Conservation (phyloP, 2,329 filamentous ascomycete species). For the Tolypocladium capitatum region DNA sequence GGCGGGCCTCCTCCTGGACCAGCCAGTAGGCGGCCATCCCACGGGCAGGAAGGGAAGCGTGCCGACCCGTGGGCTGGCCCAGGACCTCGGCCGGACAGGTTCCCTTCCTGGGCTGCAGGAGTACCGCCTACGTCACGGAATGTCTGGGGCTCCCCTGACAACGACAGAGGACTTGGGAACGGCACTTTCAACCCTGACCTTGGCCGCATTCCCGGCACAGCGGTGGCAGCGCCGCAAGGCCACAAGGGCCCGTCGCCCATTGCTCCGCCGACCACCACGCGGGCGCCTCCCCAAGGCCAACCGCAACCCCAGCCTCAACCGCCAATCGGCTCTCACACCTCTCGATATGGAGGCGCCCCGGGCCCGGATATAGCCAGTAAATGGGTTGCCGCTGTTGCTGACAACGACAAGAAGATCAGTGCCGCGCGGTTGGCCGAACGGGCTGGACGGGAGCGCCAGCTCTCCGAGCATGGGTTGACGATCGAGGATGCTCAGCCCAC, state of each 20-base stretch:
- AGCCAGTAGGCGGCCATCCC: conserved; percentile 15
- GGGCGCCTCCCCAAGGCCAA: conserved; percentile 13
- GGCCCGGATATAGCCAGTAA: conserved; percentile 23
- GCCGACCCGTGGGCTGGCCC: conserved; percentile 24
- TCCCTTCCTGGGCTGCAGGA: conserved; percentile 34
- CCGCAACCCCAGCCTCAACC: conserved; percentile 13
- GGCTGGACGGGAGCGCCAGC: conserved; percentile 28
- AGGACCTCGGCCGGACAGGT: conserved; percentile 31
- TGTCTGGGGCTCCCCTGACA: conserved; percentile 64
- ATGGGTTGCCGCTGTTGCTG: conserved; percentile 29
- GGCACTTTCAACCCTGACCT: conserved; percentile 60
- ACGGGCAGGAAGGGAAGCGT: conserved; percentile 19
- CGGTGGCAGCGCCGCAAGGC: conserved; percentile 17
- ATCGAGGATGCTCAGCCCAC: conserved; percentile 30
- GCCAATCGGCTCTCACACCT: conserved; percentile 18
- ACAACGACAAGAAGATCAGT: conserved; percentile 31
- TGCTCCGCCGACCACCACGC: conserved; percentile 19
- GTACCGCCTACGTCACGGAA: conserved; percentile 38
- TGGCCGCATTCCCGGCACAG: conserved; percentile 30
- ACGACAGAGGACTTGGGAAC: conserved; percentile 60
- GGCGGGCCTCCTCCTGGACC: conserved; percentile 7
- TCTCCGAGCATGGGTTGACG: conserved; percentile 30
- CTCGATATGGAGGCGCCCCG: conserved; percentile 13
- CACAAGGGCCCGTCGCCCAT: conserved; percentile 32
- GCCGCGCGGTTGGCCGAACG: conserved; percentile 25